A percentile compares a stretch with the other conserved stretches of the same genome.
Evolutionary conservation across 192 early-diverging fungal species (phyloP).

Genomic region (Chytriomyces hyalinus): DNA sequence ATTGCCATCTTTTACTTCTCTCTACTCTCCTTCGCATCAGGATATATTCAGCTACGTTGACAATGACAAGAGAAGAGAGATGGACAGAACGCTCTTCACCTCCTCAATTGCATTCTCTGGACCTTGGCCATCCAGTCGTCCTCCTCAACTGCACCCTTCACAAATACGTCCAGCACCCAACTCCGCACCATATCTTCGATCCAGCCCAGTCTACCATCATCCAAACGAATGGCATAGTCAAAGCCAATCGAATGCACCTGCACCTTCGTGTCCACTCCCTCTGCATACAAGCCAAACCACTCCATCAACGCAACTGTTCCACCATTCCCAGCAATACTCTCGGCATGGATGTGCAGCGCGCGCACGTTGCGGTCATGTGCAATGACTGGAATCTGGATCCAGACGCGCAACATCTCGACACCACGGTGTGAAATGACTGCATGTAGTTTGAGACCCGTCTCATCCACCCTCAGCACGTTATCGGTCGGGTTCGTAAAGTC

Average conservation of each 20-base stretch:
- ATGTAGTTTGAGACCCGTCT: background rate
- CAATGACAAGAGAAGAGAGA: too few species aligned
- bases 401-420: slow-evolving; percentile 4
- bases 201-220: slow-evolving; percentile 27
- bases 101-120: too few species aligned
- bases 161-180: slow-evolving; percentile 23
- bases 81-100: too few species aligned
- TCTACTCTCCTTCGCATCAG: too few species aligned
- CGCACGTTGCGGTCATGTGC: background rate
- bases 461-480: background rate
- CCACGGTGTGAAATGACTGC: background rate
- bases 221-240: slow-evolving; percentile 15
- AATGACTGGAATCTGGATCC: background rate
- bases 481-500: slow-evolving; percentile 11
- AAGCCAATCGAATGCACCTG: slow-evolving; percentile 10
- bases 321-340: slow-evolving; percentile 27
- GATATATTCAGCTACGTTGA: too few species aligned
- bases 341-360: background rate
- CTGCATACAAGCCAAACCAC: slow-evolving; percentile 29
- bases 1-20: too few species aligned
- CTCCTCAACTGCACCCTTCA: slow-evolving; percentile 13
- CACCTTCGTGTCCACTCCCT: slow-evolving; percentile 16
- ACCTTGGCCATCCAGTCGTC: background rate
- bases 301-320: slow-evolving; percentile 29
- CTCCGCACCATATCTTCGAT: slow-evolving; percentile 20